Evolutionary conservation across 257 asterid genomes (phyloP).

Genomic region (Solanum chaucha): DNA sequence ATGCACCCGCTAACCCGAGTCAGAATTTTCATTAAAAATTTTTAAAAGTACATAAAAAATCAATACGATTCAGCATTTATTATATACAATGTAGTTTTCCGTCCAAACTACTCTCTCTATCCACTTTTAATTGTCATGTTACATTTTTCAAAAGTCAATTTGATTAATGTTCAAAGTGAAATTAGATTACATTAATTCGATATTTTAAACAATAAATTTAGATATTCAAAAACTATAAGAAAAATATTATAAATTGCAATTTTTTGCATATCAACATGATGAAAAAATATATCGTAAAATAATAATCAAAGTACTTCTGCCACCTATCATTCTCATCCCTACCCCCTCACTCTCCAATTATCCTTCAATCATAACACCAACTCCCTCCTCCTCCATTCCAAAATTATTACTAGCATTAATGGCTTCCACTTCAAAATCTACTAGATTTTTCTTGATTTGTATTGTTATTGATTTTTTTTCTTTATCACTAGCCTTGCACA

Average conservation of each 20-base stretch:
- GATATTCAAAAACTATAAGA: no score
- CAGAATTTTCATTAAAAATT: neutral
- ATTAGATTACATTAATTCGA: no score
- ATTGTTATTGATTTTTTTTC: neutral
- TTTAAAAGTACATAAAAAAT: neutral
- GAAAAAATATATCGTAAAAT: no score
- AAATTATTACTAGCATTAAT: slow-evolving; percentile 13
- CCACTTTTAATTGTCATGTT: no score
- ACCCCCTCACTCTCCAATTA: slow-evolving; percentile 1
- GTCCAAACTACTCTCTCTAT: no score
- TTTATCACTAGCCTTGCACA: slow-evolving; percentile 1
- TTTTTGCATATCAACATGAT: no score
- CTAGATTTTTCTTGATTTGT: slow-evolving; percentile 7
- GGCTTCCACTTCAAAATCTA: slow-evolving; percentile 18
- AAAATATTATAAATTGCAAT: no score
- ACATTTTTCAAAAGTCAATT: no score
- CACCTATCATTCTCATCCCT: slow-evolving; percentile 11
- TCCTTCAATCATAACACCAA: neutral
- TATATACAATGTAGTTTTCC: no score
- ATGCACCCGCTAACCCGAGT: neutral
- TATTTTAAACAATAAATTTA: no score
- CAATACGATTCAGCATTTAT: neutral
- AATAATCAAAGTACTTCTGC: neutral
- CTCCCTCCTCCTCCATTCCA: neutral
- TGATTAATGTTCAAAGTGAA: no score